These are phyloP conservation scores for Eremomyces bilateralis DNA, from an alignment of 495 filamentous ascomycete genomes.

Conservation along the genomic window DNA sequence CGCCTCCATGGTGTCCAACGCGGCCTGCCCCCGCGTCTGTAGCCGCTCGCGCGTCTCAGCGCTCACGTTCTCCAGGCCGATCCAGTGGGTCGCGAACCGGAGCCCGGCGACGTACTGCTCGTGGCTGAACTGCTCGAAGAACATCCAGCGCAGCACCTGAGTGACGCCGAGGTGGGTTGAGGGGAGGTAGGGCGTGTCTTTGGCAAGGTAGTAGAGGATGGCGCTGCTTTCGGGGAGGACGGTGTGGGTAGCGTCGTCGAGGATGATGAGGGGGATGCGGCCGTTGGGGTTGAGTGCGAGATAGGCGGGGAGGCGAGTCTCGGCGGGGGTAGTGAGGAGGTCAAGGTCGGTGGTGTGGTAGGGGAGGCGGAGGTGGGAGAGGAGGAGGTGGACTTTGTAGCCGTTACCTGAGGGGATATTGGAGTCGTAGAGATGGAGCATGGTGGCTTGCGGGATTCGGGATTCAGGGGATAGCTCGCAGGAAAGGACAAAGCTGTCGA, in stretches of 20 bases:
- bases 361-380: background rate
- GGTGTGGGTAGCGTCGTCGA: conserved; percentile 5
- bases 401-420: conserved; percentile 6
- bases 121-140: conserved; percentile 5
- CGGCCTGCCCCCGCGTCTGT: conserved; percentile 1
- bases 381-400: conserved; percentile 4
- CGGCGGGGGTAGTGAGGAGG: background rate
- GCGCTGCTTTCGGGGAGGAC: conserved; percentile 3
- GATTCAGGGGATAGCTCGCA: too few relatives aligned
- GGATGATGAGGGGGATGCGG: conserved; percentile 3
- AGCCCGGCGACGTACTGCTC: conserved; percentile 4
- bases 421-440: conserved; percentile 7
- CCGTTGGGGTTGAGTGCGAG: conserved; percentile 5
- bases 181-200: conserved; percentile 1
- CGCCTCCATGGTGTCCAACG: conserved; percentile 3
- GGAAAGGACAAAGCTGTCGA: too few relatives aligned
- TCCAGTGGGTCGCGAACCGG: conserved; percentile 2
- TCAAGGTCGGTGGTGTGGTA: conserved; percentile 5
- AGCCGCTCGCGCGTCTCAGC: background rate
- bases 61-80: background rate
- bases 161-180: background rate
- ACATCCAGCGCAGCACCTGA: conserved; percentile 4
- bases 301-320: conserved; percentile 2
- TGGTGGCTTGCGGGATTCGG: background rate
- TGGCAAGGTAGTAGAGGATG: conserved; percentile 4